Conservation (phyloP, 305 asterid species). For the Rubia occidens region DNA sequence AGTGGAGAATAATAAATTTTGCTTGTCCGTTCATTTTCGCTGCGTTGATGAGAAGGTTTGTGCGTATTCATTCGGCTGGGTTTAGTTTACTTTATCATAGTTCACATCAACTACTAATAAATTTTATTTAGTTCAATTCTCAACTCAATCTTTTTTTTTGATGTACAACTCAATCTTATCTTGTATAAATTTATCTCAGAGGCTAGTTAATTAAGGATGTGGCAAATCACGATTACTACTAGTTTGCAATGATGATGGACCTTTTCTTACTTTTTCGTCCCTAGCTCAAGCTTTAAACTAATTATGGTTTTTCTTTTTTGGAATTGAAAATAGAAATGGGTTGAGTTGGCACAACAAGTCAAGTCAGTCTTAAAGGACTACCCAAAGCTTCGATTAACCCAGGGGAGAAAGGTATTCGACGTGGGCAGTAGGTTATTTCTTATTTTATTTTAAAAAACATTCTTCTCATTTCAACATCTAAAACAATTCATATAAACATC, state of each 20-base stretch:
- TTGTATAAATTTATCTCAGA: neutral
- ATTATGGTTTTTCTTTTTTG: constrained; percentile 1
- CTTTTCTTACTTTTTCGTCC: constrained; percentile 7
- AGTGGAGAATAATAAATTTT: constrained; percentile 86
- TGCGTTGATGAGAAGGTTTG: constrained; percentile 86
- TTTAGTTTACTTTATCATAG: too few species aligned
- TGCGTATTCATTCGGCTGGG: neutral
- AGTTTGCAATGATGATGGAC: neutral
- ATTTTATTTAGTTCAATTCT: too few species aligned
- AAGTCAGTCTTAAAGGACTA: constrained; percentile 65
- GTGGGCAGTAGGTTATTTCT: neutral
- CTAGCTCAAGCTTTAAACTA: neutral
- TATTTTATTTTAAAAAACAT: too few species aligned
- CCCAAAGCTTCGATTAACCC: constrained; percentile 66
- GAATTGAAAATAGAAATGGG: constrained; percentile 59
- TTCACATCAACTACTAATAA: too few species aligned
- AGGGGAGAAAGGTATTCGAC: constrained; percentile 66
- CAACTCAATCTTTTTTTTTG: too few species aligned
- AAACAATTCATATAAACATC: neutral
- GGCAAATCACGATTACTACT: neutral
- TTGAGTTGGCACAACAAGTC: constrained; percentile 66
- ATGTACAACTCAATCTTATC: neutral
- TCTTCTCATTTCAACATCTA: neutral
- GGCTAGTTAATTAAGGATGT: neutral
- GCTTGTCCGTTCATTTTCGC: constrained; percentile 89